Evolutionary conservation across 2,329 filamentous ascomycete species (phyloP), one percentile per base, ranked within the genome.

Genomic region (Aspergillus awamori): DNA sequence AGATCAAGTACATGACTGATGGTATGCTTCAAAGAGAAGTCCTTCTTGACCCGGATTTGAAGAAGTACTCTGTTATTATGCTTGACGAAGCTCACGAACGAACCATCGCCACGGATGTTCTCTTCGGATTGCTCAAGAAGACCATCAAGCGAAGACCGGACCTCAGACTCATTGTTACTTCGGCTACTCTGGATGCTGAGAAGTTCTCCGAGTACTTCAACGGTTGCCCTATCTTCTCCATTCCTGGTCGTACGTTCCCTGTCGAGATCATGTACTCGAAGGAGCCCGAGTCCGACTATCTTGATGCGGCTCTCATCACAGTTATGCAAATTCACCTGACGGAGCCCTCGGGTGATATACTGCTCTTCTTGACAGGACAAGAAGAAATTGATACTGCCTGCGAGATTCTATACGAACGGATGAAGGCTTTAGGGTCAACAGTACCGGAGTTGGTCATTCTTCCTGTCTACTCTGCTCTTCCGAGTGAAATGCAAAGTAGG

Each of bases 1-100:
- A 89, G 72, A 97, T 99, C 81, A 99, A 99, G 81, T 99, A 99
- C 80, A 97, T 99, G 94, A 99, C 95, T 15, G 95, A 99, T 71
- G 95, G 95, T 77, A 98, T 98, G 91, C 86, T 99, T 74, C 89
- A 97, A 79, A 87, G 95, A 81, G 95, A 99, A 79, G 93, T 97
- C 74, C 84, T 99, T 55, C 85, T 97, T 67, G 95, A 99, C 74
- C 91, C 93, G 0, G 90, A 97, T 69, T 80, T 99, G 67, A 90
- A 86, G 72, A 87, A 91, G 66, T 99, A 99, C 74, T 96, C 93
- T 0, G 92, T 95, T 63, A 97, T 99, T 72, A 99, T 99, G 89
- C 84, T 99, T 69, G 95, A 99, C 75, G 95, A 99, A 74, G 95
- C 95, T 4, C 95, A 99, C 86, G 95, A 99, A 76, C 88, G 95